Conservation (phyloP, 768 basidiomycete genomes). For the Polyporus arcularius region DNA sequence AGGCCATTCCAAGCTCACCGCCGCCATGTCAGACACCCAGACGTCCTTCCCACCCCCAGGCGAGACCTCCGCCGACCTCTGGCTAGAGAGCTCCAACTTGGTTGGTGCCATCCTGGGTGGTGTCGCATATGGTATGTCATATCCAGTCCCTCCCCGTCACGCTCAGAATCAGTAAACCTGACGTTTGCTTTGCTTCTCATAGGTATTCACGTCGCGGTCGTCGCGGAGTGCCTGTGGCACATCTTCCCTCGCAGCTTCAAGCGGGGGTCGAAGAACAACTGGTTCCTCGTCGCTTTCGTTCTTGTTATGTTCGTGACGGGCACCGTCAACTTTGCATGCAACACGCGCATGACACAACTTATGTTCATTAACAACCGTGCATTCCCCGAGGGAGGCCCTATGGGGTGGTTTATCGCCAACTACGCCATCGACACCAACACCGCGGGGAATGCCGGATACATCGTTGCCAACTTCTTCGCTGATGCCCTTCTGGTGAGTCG, state of each 20-base stretch:
- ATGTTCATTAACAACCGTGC: constrained; percentile 25
- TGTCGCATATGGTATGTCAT: constrained; percentile 3
- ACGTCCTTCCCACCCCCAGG: background rate
- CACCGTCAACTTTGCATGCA: constrained; percentile 20
- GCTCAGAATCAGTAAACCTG: background rate
- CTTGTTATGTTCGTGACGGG: constrained; percentile 16
- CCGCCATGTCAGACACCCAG: background rate
- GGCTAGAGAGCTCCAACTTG: constrained; percentile 1
- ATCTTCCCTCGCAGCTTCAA: background rate
- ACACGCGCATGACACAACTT: constrained; percentile 18
- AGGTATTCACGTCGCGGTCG: background rate
- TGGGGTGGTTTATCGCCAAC: constrained; percentile 9
- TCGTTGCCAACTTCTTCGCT: constrained; percentile 13
- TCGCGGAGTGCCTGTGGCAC: background rate
- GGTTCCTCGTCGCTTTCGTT: constrained; percentile 26
- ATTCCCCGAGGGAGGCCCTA: constrained; percentile 23
- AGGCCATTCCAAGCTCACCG: background rate
- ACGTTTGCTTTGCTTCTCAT: background rate
- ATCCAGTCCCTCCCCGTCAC: background rate
- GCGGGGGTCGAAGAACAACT: background rate
- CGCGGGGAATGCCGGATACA: background rate
- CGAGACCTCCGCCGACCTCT: constrained; percentile 3
- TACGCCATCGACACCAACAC: background rate
- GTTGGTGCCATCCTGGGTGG: constrained; percentile 5
- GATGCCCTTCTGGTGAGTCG: constrained; percentile 23